Evolutionary conservation across 164 flowering plant species (phyloP).

Genomic region (Stephania cephalantha): DNA sequence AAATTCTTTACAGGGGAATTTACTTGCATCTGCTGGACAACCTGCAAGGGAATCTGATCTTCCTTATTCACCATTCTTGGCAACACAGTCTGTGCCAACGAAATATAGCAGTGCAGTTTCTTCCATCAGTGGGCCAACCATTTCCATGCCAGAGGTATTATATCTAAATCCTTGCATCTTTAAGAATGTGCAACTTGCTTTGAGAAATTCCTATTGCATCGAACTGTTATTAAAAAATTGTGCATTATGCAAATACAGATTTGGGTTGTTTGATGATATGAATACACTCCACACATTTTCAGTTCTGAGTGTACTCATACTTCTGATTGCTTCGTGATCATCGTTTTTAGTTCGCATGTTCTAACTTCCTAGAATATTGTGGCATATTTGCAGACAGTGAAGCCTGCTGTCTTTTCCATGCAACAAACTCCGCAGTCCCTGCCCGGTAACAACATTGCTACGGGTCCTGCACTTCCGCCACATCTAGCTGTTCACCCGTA

Average conservation of each 20-base stretch:
- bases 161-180: background rate
- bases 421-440: conserved; percentile 46
- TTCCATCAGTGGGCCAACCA: conserved; percentile 56
- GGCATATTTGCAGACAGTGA: conserved; percentile 43
- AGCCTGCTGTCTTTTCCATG: conserved; percentile 42
- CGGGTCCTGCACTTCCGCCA: conserved; percentile 72
- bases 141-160: conserved; percentile 74
- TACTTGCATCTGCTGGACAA: conserved; percentile 59
- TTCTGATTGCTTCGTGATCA: background rate
- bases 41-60: conserved; percentile 65
- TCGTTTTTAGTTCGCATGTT: background rate
- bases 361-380: background rate
- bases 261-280: background rate
- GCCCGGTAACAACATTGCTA: conserved; percentile 47
- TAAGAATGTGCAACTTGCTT: background rate
- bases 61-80: conserved; percentile 66
- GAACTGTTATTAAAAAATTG: background rate
- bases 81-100: conserved; percentile 60
- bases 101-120: conserved; percentile 53
- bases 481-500: conserved; percentile 76
- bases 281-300: background rate
- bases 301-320: background rate
- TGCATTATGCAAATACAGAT: background rate
- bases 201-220: background rate
- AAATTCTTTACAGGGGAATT: conserved; percentile 55